Percentiles rank a stretch among this genome's conserved stretches.
Conservation (phyloP, 192 early-diverging fungal species). For the Phycomyces blakesleeanus region DNA sequence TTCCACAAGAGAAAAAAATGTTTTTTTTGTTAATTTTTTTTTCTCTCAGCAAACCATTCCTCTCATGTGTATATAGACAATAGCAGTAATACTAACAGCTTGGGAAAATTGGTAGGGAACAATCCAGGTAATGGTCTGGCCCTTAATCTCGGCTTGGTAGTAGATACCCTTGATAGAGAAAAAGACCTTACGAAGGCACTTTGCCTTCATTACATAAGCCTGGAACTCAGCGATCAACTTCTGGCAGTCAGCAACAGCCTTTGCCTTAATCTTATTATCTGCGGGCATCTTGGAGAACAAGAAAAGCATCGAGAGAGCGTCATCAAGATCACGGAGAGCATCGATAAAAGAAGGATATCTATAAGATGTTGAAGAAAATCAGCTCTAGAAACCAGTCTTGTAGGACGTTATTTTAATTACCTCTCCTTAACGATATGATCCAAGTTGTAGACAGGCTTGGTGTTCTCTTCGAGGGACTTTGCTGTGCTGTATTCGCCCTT, state of each 20-base stretch:
- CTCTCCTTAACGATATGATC: constrained; percentile 95
- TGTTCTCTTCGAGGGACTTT: constrained; percentile 67
- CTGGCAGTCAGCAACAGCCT: constrained; percentile 72
- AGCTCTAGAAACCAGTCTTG: background rate
- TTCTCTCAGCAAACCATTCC: too few species aligned
- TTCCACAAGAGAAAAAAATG: background rate
- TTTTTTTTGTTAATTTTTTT: too few species aligned
- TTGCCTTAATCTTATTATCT: constrained; percentile 53
- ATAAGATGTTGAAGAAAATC: background rate
- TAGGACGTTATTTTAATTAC: constrained; percentile 28
- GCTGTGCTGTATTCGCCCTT: constrained; percentile 78
- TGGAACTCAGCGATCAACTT: constrained; percentile 89
- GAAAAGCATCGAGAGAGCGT: constrained; percentile 95
- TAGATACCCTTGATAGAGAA: constrained; percentile 99
- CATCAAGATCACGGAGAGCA: constrained; percentile 92
- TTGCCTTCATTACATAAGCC: constrained; percentile 80
- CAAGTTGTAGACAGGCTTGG: constrained; percentile 81
- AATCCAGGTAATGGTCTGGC: constrained; percentile 91
- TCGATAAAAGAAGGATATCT: constrained; percentile 92
- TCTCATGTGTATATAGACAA: too few species aligned
- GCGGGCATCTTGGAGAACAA: constrained; percentile 90
- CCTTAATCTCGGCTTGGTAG: constrained; percentile 97
- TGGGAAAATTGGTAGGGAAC: constrained; percentile 95
- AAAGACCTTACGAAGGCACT: constrained; percentile 84
- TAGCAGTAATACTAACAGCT: constrained; percentile 50